phyloP scores from a whole-genome alignment of 805 yeast genomes.

The Komagataella pseudopastoris region DNA sequence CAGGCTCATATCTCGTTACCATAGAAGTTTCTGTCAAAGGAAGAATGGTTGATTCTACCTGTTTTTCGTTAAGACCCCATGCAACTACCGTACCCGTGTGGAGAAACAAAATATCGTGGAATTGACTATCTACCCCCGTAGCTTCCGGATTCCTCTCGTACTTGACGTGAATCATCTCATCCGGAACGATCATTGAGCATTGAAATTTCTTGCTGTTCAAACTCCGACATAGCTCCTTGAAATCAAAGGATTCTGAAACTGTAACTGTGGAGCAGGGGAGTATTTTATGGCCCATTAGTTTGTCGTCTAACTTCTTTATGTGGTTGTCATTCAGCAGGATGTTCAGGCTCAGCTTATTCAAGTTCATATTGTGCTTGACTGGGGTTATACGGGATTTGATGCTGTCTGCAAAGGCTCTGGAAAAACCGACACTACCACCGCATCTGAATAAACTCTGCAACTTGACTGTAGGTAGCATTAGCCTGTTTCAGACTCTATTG shows the following conservation, averaged over 20 bases:
- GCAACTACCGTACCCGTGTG: constrained; percentile 72
- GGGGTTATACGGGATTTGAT: neutral
- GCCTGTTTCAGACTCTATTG: neutral
- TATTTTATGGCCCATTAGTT: neutral
- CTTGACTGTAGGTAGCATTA: neutral
- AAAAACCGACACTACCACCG: neutral
- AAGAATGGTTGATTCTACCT: constrained; percentile 28
- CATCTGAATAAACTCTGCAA: neutral
- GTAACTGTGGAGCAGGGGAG: neutral
- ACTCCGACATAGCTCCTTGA: neutral
- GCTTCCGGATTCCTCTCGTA: constrained; percentile 18
- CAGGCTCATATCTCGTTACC: constrained; percentile 34
- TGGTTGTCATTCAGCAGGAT: neutral
- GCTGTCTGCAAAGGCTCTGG: neutral
- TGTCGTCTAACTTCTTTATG: constrained; percentile 13
- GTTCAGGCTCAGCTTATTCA: neutral
- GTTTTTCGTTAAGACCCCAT: constrained; percentile 63
- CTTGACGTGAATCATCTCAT: constrained; percentile 51
- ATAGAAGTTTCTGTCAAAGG: constrained; percentile 40
- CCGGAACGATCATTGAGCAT: constrained; percentile 23
- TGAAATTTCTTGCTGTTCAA: neutral
- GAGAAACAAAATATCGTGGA: constrained; percentile 48
- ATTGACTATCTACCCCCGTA: constrained; percentile 5
- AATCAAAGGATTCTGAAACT: neutral
- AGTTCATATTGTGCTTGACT: neutral